Percentiles rank a stretch among this genome's conserved stretches.
These are phyloP conservation scores for Seiridium cupressi DNA, from an alignment of 2,329 filamentous ascomycete species.

Conservation along the genomic window DNA sequence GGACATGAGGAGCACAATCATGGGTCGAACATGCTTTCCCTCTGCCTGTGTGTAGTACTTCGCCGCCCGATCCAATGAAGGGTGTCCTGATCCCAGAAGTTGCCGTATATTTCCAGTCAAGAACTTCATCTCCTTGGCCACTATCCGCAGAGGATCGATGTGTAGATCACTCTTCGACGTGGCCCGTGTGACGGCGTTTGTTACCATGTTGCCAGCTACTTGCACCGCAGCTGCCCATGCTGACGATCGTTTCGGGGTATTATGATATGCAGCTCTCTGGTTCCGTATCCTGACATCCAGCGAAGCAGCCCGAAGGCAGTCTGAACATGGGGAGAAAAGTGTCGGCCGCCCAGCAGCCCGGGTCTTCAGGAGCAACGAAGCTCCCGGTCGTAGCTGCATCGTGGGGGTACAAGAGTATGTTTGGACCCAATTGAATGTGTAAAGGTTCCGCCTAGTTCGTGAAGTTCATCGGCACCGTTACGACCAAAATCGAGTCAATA, in stretches of 20 bases:
- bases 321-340: slow-evolving; percentile 35
- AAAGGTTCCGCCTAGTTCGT: background rate
- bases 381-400: slow-evolving; percentile 57
- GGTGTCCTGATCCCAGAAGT: slow-evolving; percentile 90
- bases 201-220: slow-evolving; percentile 68
- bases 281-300: slow-evolving; percentile 31
- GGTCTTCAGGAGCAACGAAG: slow-evolving; percentile 46
- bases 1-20: slow-evolving; percentile 95
- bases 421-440: background rate
- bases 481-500: background rate
- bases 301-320: slow-evolving; percentile 31
- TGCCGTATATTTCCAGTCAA: slow-evolving; percentile 91
- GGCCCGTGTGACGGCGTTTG: slow-evolving; percentile 62
- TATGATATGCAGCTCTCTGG: slow-evolving; percentile 40
- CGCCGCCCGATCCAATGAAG: slow-evolving; percentile 87
- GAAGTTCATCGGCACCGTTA: background rate
- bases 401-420: slow-evolving; percentile 14
- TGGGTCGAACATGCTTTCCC: slow-evolving; percentile 92
- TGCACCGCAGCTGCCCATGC: slow-evolving; percentile 74
- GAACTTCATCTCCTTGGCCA: slow-evolving; percentile 96
- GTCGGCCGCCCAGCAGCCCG: slow-evolving; percentile 30
- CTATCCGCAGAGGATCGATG: slow-evolving; percentile 83
- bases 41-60: slow-evolving; percentile 98
- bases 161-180: slow-evolving; percentile 58
- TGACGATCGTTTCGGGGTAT: slow-evolving; percentile 49